A percentile compares a stretch with the other conserved stretches of the same genome.
These are phyloP conservation scores for Dactylorhiza incarnata DNA, from an alignment of 106 monocot species.

Conservation along the genomic window DNA sequence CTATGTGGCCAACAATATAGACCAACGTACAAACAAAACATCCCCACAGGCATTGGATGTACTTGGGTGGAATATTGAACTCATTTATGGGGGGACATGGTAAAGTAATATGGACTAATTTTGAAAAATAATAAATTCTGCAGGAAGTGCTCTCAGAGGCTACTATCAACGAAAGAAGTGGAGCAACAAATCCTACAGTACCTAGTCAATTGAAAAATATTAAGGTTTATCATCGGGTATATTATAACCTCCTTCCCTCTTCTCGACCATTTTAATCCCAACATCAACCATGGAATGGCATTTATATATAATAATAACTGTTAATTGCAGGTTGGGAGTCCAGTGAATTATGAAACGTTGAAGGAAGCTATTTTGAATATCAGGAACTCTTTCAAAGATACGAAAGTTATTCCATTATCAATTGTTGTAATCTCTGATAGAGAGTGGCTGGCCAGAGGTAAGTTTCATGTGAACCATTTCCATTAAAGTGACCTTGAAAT, in stretches of 20 bases:
- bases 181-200: slow-evolving; percentile 26
- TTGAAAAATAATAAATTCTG: slow-evolving; percentile 10
- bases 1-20: background rate
- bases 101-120: background rate
- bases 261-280: slow-evolving; percentile 5
- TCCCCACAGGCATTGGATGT: background rate
- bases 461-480: slow-evolving; percentile 3
- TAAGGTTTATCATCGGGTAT: slow-evolving; percentile 77
- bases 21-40: background rate
- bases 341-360: slow-evolving; percentile 76
- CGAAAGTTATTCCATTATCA: slow-evolving; percentile 55
- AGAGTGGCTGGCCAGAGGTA: slow-evolving; percentile 88
- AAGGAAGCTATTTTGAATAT: slow-evolving; percentile 79
- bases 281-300: background rate
- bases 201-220: slow-evolving; percentile 63
- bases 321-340: slow-evolving; percentile 73
- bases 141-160: slow-evolving; percentile 89
- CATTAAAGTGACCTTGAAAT: background rate
- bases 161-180: slow-evolving; percentile 61
- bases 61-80: background rate
- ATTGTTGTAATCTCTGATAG: slow-evolving; percentile 85
- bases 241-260: slow-evolving; percentile 13
- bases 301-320: background rate
- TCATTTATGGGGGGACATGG: background rate
- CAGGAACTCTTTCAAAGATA: slow-evolving; percentile 39